Conservation (phyloP, 495 filamentous ascomycete species). For the Physcia stellaris region DNA sequence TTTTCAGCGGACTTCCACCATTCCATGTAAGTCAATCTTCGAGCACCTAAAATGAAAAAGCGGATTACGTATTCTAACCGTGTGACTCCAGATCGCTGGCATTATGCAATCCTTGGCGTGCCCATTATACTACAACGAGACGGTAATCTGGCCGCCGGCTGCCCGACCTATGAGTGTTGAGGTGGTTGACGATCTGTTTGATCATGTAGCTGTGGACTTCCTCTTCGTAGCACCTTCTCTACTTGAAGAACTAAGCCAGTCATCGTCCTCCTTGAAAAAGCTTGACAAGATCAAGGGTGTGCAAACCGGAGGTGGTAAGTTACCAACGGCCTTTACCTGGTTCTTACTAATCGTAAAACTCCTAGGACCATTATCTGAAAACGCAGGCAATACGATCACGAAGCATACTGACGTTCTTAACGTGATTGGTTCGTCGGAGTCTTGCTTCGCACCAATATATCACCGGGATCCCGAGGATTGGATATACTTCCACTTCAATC, state of each 20-base stretch:
- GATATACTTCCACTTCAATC: slow-evolving; percentile 37
- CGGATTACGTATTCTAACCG: not conserved
- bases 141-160: slow-evolving; percentile 16
- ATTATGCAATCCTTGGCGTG: slow-evolving; percentile 17
- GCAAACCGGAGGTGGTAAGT: too few species aligned
- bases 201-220: slow-evolving; percentile 16
- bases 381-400: slow-evolving; percentile 17
- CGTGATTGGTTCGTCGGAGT: slow-evolving; percentile 19
- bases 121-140: slow-evolving; percentile 15
- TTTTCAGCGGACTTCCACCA: slow-evolving; percentile 21
- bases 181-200: slow-evolving; percentile 16
- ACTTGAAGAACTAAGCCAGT: slow-evolving; percentile 21
- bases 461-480: slow-evolving; percentile 27
- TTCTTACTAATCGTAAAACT: too few species aligned
- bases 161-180: slow-evolving; percentile 17
- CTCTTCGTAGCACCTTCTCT: slow-evolving; percentile 20
- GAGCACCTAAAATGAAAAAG: too few species aligned
- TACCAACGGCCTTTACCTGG: too few species aligned
- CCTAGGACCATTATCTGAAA: too few species aligned
- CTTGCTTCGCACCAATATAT: slow-evolving; percentile 9
- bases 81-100: slow-evolving; percentile 14
- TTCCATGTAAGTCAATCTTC: slow-evolving; percentile 21
- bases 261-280: slow-evolving; percentile 16
- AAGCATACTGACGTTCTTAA: slow-evolving; percentile 15
- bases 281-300: slow-evolving; percentile 14